Evolutionary conservation across 257 asterid species (phyloP).

Genomic region (Solanum etuberosum): DNA sequence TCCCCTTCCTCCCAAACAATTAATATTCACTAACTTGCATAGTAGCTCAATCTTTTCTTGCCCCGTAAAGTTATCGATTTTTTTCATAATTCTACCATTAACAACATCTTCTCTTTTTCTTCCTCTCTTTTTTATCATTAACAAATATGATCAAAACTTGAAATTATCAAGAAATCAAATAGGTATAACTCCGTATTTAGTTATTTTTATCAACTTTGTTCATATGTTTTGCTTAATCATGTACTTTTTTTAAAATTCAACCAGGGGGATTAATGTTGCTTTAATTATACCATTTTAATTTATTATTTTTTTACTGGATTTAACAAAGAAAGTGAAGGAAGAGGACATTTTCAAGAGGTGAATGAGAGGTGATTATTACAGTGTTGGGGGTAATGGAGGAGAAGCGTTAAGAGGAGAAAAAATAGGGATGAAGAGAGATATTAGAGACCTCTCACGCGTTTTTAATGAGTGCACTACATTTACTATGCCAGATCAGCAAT

Average conservation of each 20-base stretch:
- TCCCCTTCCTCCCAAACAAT: neutral
- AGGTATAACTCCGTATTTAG: neutral
- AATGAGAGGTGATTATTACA: neutral
- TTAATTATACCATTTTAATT: too few relatives aligned
- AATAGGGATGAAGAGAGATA: too few relatives aligned
- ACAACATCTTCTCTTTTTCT: neutral
- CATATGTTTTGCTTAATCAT: neutral
- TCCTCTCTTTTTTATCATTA: neutral
- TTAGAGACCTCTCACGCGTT: too few relatives aligned
- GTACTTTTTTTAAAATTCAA: neutral
- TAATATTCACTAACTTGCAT: too few relatives aligned
- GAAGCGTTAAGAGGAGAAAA: too few relatives aligned
- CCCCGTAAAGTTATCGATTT: neutral
- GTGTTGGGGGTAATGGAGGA: too few relatives aligned
- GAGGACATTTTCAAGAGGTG: neutral
- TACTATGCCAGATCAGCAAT: too few relatives aligned
- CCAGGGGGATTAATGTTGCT: neutral
- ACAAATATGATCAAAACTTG: neutral
- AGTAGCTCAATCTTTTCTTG: too few relatives aligned
- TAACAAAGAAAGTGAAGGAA: neutral
- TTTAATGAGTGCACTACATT: too few relatives aligned
- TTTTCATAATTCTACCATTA: neutral
- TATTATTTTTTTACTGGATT: too few relatives aligned
- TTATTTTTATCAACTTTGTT: neutral
- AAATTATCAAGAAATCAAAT: neutral